Percentiles rank a stretch among this genome's conserved stretches.
Conservation (phyloP, 2,329 filamentous ascomycete genomes). For the Aspergillus terreus region DNA sequence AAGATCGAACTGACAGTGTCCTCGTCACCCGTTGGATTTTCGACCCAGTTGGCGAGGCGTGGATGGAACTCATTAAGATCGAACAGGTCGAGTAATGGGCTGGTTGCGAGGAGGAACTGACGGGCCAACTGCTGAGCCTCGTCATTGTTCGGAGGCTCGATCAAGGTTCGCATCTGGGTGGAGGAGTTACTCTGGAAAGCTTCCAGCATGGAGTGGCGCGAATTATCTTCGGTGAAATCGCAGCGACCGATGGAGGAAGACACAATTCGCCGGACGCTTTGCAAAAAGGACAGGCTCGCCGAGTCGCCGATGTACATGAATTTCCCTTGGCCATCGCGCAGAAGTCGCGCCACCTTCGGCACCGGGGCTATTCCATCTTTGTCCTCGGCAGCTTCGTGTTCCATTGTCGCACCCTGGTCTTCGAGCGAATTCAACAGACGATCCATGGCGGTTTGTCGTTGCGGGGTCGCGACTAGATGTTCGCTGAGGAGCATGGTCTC, state of each 20-base stretch:
- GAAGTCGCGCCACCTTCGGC: slow-evolving; percentile 42
- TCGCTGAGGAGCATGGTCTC: slow-evolving; percentile 33
- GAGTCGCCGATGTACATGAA: slow-evolving; percentile 55
- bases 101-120: slow-evolving; percentile 46
- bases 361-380: slow-evolving; percentile 32
- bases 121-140: slow-evolving; percentile 41
- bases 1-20: slow-evolving; percentile 47
- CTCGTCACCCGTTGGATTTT: slow-evolving; percentile 32
- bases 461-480: slow-evolving; percentile 25
- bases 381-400: slow-evolving; percentile 26
- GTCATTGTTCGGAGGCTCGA: slow-evolving; percentile 30
- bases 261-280: slow-evolving; percentile 50
- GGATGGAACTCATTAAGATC: slow-evolving; percentile 43
- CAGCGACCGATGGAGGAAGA: slow-evolving; percentile 44
- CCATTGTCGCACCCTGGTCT: slow-evolving; percentile 26
- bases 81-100: slow-evolving; percentile 48
- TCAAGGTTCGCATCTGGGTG: slow-evolving; percentile 25
- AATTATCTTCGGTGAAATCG: slow-evolving; percentile 38
- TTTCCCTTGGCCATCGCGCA: slow-evolving; percentile 52
- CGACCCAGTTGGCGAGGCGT: slow-evolving; percentile 36
- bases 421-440: slow-evolving; percentile 31
- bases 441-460: slow-evolving; percentile 33
- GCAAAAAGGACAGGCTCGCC: slow-evolving; percentile 51
- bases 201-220: slow-evolving; percentile 41
- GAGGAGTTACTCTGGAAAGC: slow-evolving; percentile 33